phyloP scores from a whole-genome alignment of 2,329 filamentous ascomycete genomes.

The Elsinoe australis region DNA sequence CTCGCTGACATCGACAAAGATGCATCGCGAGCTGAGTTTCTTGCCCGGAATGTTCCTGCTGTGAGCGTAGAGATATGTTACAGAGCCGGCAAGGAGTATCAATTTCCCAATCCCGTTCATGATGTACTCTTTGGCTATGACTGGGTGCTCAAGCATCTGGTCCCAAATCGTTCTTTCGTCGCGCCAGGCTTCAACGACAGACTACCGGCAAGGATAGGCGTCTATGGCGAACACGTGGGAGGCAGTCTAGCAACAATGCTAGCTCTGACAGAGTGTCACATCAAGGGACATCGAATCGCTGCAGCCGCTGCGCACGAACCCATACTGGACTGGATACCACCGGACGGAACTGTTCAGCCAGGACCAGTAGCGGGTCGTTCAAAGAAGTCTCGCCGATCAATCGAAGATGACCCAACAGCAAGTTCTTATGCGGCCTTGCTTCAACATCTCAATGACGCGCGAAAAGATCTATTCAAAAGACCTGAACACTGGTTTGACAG shows the following conservation, averaged over 20 bases:
- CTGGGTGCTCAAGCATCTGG: constrained; percentile 38
- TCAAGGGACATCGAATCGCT: constrained; percentile 35
- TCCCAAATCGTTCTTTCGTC: constrained; percentile 25
- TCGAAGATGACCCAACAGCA: too few species aligned
- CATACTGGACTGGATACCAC: constrained; percentile 42
- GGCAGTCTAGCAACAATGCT: constrained; percentile 43
- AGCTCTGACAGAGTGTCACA: constrained; percentile 43
- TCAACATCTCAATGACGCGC: constrained; percentile 28
- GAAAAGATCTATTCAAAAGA: constrained; percentile 36
- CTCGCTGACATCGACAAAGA: constrained; percentile 27
- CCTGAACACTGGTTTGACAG: constrained; percentile 42
- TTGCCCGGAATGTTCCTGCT: constrained; percentile 30
- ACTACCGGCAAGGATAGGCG: constrained; percentile 33
- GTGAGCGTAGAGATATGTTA: constrained; percentile 42
- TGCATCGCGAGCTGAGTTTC: constrained; percentile 26
- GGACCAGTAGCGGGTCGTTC: too few species aligned
- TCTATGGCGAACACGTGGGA: constrained; percentile 43
- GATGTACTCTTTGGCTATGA: constrained; percentile 42
- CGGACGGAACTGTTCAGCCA: constrained; percentile 25
- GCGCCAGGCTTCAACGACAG: constrained; percentile 24
- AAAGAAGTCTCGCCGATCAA: too few species aligned
- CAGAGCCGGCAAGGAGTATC: constrained; percentile 29
- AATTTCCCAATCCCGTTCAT: constrained; percentile 41
- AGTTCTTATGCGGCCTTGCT: neutral
- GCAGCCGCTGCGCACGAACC: constrained; percentile 43